These are phyloP conservation scores for Aspergillus sp. DNA, from an alignment of 2,329 filamentous ascomycete genomes.

Conservation along the genomic window DNA sequence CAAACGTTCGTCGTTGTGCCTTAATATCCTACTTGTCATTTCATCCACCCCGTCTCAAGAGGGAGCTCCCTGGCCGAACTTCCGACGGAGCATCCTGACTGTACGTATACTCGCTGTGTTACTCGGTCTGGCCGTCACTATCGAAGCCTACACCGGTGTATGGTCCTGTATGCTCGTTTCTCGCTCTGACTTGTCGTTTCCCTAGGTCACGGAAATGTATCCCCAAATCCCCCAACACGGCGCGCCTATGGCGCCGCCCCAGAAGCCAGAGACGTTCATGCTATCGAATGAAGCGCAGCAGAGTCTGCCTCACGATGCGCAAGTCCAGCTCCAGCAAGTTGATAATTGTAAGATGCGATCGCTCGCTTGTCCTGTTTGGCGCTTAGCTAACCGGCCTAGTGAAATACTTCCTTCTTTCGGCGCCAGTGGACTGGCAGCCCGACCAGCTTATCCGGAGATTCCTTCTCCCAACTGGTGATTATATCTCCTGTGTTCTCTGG, in stretches of 20 bases:
- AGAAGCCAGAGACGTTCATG: slow-evolving; percentile 99
- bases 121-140: background rate
- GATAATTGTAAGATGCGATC: slow-evolving; percentile 74
- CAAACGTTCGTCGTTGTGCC: slow-evolving; percentile 12
- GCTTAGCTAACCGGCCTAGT: slow-evolving; percentile 54
- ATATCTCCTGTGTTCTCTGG: slow-evolving; percentile 97
- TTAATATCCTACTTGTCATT: slow-evolving; percentile 8
- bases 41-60: background rate
- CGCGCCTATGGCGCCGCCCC: slow-evolving; percentile 82
- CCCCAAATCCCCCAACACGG: slow-evolving; percentile 75
- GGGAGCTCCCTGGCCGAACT: background rate
- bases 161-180: background rate
- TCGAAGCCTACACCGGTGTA: background rate
- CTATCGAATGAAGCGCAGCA: slow-evolving; percentile 96
- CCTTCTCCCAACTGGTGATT: slow-evolving; percentile 93
- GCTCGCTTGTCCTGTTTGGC: background rate
- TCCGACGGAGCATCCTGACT: slow-evolving; percentile 5
- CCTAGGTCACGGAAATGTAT: slow-evolving; percentile 60
- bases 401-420: slow-evolving; percentile 99
- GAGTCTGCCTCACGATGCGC: slow-evolving; percentile 90
- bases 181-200: background rate
- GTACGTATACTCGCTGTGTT: slow-evolving; percentile 2
- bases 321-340: slow-evolving; percentile 96
- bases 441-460: slow-evolving; percentile 97
- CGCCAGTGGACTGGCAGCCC: slow-evolving; percentile 93